phyloP scores from a whole-genome alignment of 768 basidiomycete species.

The Collybia sordida region DNA sequence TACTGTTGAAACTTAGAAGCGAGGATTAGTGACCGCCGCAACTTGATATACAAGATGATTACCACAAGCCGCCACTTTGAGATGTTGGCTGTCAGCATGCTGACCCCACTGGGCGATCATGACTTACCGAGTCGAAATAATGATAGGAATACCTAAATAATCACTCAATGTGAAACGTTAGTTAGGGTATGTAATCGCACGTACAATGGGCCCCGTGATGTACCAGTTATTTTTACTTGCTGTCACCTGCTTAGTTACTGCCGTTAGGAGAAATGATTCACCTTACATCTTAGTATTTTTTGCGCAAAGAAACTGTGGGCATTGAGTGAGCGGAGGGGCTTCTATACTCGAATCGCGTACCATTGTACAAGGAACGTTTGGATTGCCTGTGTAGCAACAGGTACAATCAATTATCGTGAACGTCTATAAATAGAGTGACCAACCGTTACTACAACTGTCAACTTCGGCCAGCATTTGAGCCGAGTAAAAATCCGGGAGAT shows the following conservation, averaged over 20 bases:
- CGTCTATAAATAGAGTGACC: background rate
- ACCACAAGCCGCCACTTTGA: conserved; percentile 21
- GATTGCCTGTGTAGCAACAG: conserved; percentile 15
- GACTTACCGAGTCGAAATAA: conserved; percentile 20
- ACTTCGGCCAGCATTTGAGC: conserved; percentile 1
- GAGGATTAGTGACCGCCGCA: background rate
- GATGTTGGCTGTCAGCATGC: background rate
- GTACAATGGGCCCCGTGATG: conserved; percentile 22
- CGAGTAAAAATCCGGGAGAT: background rate
- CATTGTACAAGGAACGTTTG: conserved; percentile 25
- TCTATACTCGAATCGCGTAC: conserved; percentile 2
- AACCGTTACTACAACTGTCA: conserved; percentile 16
- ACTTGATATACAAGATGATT: background rate
- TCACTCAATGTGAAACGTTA: background rate
- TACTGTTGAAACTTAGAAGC: conserved; percentile 17
- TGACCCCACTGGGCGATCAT: background rate
- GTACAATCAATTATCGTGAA: background rate
- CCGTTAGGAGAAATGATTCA: background rate
- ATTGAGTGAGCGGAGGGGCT: background rate
- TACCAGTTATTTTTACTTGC: conserved; percentile 25
- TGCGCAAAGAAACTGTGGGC: conserved; percentile 9
- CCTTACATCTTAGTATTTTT: conserved; percentile 15
- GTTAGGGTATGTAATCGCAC: background rate
- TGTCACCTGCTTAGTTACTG: conserved; percentile 1
- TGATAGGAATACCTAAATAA: conserved; percentile 16